Evolutionary conservation across 306 rosid species (phyloP), one percentile per base, ranked within the genome.

Genomic region (Pterocarpus santalinus): DNA sequence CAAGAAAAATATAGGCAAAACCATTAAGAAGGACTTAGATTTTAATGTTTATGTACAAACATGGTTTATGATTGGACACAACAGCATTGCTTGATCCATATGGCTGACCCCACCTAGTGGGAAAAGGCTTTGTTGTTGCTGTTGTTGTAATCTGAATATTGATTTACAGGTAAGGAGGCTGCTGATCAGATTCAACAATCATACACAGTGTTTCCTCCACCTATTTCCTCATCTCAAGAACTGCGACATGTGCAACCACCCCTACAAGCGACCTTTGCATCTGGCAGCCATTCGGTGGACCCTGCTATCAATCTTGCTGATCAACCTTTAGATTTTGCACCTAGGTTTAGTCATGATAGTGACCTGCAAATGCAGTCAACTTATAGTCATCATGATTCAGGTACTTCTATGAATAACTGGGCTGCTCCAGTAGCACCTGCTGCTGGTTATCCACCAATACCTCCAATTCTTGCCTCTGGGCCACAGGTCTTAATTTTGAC

Each of bases 281-380:
- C 81, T 58, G 83, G 83, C 68, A 88, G 75, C 82, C 90, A 89
- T 74, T 83, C 89, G 65, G 86, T 72, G 78, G 92, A 87, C 51
- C 82, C 91, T 14, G 32, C 84, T 32, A 73, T 80, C 82, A 92
- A 78, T 86, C 89, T 83, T 85, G 94, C 98, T 73, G 99, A 95
- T 85, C 96, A 93, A 88, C 99, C 99, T 72, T 85, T 93, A 81
- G 96, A 95, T 47, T 95, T 95, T 92, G 88, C 93, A 65, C 95
- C 94, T 36, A 82, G 91, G 87, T 95, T 89, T 85, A 86, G 75
- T 83, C 90, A 64, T 81, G 97, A 88, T 55, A 81, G 70, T 80
- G 86, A 89, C 72, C 80, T 81, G 60, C 90, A 83, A 66, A 71
- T 83, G 83, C 94, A 86, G 38, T 82, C 97, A 16, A 84, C 86